Percentiles rank a stretch among this genome's conserved stretches.
Conservation (phyloP, 768 basidiomycete genomes). For the Pisolithus albus region DNA sequence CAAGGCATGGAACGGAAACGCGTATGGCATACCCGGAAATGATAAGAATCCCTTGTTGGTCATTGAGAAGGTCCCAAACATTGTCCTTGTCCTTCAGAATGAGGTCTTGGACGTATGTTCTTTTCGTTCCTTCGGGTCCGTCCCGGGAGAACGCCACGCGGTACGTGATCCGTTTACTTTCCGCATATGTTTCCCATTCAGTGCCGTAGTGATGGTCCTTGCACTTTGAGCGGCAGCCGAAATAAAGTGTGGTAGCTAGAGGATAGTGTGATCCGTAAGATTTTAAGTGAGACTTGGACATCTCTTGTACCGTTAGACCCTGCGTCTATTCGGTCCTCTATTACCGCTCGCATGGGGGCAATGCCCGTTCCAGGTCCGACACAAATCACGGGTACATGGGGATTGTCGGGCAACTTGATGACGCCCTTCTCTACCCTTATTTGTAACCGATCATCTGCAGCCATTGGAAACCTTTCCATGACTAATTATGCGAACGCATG, state of each 20-base stretch:
- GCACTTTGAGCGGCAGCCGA: slow-evolving; percentile 73
- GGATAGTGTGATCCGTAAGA: background rate
- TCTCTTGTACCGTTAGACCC: slow-evolving; percentile 46
- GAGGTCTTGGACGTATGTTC: slow-evolving; percentile 85
- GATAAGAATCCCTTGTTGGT: too few species aligned
- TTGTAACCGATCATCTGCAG: slow-evolving; percentile 51
- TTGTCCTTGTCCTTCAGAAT: slow-evolving; percentile 48
- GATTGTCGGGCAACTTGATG: slow-evolving; percentile 48
- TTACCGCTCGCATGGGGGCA: slow-evolving; percentile 84
- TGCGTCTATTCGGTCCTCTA: slow-evolving; percentile 63
- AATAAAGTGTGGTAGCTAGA: slow-evolving; percentile 77
- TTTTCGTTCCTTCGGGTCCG: slow-evolving; percentile 56
- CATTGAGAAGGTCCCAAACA: too few species aligned
- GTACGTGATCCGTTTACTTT: slow-evolving; percentile 44
- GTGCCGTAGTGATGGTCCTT: slow-evolving; percentile 75
- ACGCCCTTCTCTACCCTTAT: slow-evolving; percentile 62
- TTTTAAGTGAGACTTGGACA: background rate
- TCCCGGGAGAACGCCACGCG: slow-evolving; percentile 80
- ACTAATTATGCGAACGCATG: background rate
- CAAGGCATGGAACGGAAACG: background rate
- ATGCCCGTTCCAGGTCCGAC: slow-evolving; percentile 94
- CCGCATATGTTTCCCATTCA: slow-evolving; percentile 58
- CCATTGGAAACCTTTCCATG: background rate
- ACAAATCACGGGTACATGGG: slow-evolving; percentile 66
- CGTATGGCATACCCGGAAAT: background rate